phyloP scores from a whole-genome alignment of 768 basidiomycete genomes.

The Xerocomus brunneocitrinus region DNA sequence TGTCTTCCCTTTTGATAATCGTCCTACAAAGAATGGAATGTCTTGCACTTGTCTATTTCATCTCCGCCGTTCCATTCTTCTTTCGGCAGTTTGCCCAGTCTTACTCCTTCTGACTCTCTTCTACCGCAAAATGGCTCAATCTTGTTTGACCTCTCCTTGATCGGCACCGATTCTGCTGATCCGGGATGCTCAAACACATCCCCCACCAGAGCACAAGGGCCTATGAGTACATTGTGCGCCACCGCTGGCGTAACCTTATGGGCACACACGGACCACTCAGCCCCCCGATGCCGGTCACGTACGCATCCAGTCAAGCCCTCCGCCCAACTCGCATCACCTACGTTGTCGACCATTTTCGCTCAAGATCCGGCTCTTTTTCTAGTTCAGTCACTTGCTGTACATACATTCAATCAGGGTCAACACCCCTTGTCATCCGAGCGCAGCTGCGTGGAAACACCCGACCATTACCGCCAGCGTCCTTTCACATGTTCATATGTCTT shows the following conservation, averaged over 20 bases:
- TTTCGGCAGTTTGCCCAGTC: slow-evolving; percentile 17
- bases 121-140: slow-evolving; percentile 17
- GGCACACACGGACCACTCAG: not conserved
- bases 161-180: slow-evolving; percentile 22
- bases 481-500: not conserved
- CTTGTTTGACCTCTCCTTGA: slow-evolving; percentile 2
- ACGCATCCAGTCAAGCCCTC: slow-evolving; percentile 17
- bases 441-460: slow-evolving; percentile 21
- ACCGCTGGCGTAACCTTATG: not conserved
- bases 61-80: slow-evolving; percentile 24
- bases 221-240: not conserved
- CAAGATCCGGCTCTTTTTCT: slow-evolving; percentile 18
- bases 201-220: not conserved
- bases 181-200: slow-evolving; percentile 6
- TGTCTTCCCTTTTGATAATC: slow-evolving; percentile 17
- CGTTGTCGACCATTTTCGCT: slow-evolving; percentile 17
- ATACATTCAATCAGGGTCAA: slow-evolving; percentile 17
- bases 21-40: slow-evolving; percentile 22
- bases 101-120: slow-evolving; percentile 21
- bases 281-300: slow-evolving; percentile 10
- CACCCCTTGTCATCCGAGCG: slow-evolving; percentile 14
- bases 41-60: slow-evolving; percentile 18
- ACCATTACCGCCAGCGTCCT: not conserved
- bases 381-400: slow-evolving; percentile 7
- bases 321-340: slow-evolving; percentile 24